Base-by-base conservation (phyloP, 345 rosid species). In the Salix dunnii region DNA sequence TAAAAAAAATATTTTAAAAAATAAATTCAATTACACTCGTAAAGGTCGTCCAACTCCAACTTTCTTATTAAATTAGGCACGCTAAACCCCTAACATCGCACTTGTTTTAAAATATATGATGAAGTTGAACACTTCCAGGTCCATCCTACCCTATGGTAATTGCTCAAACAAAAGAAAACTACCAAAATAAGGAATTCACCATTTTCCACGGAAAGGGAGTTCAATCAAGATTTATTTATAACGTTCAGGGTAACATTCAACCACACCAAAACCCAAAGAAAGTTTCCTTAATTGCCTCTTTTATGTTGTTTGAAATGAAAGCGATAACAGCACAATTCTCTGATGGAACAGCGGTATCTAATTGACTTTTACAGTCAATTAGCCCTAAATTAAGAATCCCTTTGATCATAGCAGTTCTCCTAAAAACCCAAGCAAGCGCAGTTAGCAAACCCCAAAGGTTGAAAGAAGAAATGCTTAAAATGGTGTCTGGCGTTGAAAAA, bases 281-380 rank as follows among this genome's bases (percentile, higher is more conserved):
- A 25, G 28, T n/a, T 55, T 14, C 66, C 14, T 4, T 16, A 46
- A 16, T 18, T 12, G 36, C 27, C n/a, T 8, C 31, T 70, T 40
- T 55, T 14, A 36, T 23, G 31, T 28, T 55, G 58, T 27, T 7
- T 21, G 43, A 10, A 48, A 67, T 66, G 65, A 66, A 71, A 51
- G 73, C 74, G 78, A 11, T 33, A 33, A 72, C 51, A 35, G 33
- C 46, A 35, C 70, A 75, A 28, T 30, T 53, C 13, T 30, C 53
- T 35, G 20, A 33, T 43, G 48, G 14, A 36, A 60, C 67, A 61
- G 42, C 33, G 31, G 55, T 16, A 33, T 73, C 61, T 13, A 49
- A 36, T 31, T n/a, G 55, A 58, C 35, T 30, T 40, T 38, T 36
- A 28, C 28, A 30, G n/a, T 30, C 46, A 46, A 65, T 27, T 3